Percentiles rank a stretch among this genome's conserved stretches.
Conservation (phyloP, 1,284 basidiomycete species). For the Pascua guehoae region DNA sequence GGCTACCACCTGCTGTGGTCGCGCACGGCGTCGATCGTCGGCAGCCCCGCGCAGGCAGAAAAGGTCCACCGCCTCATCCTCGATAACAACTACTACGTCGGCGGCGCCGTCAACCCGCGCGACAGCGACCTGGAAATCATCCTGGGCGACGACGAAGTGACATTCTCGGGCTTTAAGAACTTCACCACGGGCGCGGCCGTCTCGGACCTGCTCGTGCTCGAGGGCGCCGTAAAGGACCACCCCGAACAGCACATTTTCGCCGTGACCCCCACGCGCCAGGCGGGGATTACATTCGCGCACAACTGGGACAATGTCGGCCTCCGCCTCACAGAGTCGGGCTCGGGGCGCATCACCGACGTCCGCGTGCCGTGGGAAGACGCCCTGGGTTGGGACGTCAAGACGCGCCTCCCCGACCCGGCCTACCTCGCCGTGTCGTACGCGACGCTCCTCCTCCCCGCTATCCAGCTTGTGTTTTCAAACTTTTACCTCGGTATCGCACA, state of each 20-base stretch:
- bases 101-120: constrained; percentile 45
- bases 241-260: constrained; percentile 35
- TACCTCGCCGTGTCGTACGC: constrained; percentile 23
- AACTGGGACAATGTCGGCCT: constrained; percentile 48
- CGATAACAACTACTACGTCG: constrained; percentile 26
- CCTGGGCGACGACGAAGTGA: constrained; percentile 24
- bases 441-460: constrained; percentile 40
- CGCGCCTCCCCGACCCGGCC: not conserved
- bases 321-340: constrained; percentile 38
- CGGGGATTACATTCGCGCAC: constrained; percentile 40
- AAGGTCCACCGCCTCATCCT: constrained; percentile 2
- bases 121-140: constrained; percentile 39
- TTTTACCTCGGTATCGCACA: constrained; percentile 46
- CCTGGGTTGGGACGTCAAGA: constrained; percentile 19
- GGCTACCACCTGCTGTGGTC: constrained; percentile 11
- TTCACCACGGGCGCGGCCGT: constrained; percentile 44
- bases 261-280: constrained; percentile 29
- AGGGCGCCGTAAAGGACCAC: constrained; percentile 23
- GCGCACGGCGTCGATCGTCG: constrained; percentile 4
- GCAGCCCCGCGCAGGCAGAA: constrained; percentile 3
- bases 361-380: constrained; percentile 33
- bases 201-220: constrained; percentile 43
- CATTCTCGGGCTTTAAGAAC: constrained; percentile 42
- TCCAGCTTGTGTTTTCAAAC: constrained; percentile 42
- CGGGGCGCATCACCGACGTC: constrained; percentile 36